Conservation (phyloP, 2,329 filamentous ascomycete species). For the Ophiosphaerella narmari region DNA sequence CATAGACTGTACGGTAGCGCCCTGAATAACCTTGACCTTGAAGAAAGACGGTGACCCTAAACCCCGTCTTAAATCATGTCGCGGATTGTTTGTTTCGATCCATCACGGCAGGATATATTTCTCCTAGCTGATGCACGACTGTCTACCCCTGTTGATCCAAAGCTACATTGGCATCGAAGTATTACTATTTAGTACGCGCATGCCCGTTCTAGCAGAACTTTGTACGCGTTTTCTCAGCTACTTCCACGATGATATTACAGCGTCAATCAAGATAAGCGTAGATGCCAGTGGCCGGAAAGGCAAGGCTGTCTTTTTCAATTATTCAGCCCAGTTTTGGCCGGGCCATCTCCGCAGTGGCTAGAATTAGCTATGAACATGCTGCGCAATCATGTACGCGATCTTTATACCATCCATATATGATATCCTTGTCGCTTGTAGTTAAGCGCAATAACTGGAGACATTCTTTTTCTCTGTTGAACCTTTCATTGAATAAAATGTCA, state of each 20-base stretch:
- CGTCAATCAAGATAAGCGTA: not conserved
- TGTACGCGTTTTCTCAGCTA: constrained; percentile 13
- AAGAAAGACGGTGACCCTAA: constrained; percentile 9
- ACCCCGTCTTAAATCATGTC: constrained; percentile 8
- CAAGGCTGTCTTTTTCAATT: too few species aligned
- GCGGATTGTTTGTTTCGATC: too few species aligned
- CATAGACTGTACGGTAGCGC: constrained; percentile 1
- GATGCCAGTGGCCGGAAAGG: not conserved
- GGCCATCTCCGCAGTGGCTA: too few species aligned
- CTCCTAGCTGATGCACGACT: too few species aligned
- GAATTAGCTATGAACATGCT: not conserved
- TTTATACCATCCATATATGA: constrained; percentile 27
- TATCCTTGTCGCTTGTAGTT: constrained; percentile 15
- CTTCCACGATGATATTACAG: not conserved
- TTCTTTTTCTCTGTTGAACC: constrained; percentile 11
- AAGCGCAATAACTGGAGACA: constrained; percentile 27
- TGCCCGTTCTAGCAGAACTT: constrained; percentile 9
- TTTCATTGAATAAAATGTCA: constrained; percentile 1
- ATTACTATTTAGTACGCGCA: too few species aligned
- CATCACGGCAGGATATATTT: too few species aligned
- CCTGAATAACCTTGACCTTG: constrained; percentile 10
- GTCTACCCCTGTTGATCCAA: too few species aligned
- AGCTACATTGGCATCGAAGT: too few species aligned
- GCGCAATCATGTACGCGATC: constrained; percentile 19
- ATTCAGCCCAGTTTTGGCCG: too few species aligned